Evolutionary conservation across 352 stramenopile species (phyloP).

Genomic region (Phytopythium vexans): DNA sequence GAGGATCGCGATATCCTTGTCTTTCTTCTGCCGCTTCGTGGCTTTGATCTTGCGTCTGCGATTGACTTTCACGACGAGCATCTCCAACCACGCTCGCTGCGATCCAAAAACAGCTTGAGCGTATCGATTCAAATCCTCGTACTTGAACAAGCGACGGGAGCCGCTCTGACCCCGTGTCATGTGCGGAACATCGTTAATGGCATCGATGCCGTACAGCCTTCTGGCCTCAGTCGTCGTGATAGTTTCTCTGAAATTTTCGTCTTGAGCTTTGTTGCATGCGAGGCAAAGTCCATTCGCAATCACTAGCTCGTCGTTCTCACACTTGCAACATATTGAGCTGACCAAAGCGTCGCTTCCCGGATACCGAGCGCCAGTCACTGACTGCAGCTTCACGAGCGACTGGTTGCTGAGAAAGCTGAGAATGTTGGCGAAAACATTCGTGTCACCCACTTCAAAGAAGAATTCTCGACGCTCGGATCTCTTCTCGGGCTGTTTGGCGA

Average conservation of each 20-base stretch:
- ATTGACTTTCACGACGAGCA: slow-evolving; percentile 4
- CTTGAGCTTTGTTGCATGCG: too few species aligned
- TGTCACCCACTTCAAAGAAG: too few species aligned
- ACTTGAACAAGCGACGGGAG: too few species aligned
- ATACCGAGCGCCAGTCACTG: slow-evolving; percentile 15
- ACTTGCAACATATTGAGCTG: slow-evolving; percentile 11
- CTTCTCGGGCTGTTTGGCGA: too few species aligned
- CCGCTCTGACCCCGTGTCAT: too few species aligned
- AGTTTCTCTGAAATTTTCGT: slow-evolving; percentile 9
- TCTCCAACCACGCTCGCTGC: slow-evolving; percentile 12
- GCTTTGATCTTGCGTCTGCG: slow-evolving; percentile 3
- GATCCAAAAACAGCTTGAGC: slow-evolving; percentile 15
- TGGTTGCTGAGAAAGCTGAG: slow-evolving; percentile 18
- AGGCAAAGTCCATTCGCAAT: slow-evolving; percentile 7
- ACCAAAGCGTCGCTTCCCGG: slow-evolving; percentile 8
- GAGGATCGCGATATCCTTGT: slow-evolving; percentile 5
- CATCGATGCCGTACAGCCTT: slow-evolving; percentile 8
- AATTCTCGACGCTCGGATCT: slow-evolving; percentile 10
- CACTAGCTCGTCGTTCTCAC: slow-evolving; percentile 21
- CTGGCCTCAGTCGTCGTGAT: slow-evolving; percentile 13
- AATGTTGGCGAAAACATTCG: slow-evolving; percentile 7
- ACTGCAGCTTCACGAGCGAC: slow-evolving; percentile 21
- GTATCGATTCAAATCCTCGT: slow-evolving; percentile 6
- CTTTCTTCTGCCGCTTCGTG: slow-evolving; percentile 7
- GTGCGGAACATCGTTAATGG: slow-evolving; percentile 6